A percentile compares a stretch with the other conserved stretches of the same genome.
Evolutionary conservation across 164 flowering plant species (phyloP).

Genomic region (Macadamia tetraphylla): DNA sequence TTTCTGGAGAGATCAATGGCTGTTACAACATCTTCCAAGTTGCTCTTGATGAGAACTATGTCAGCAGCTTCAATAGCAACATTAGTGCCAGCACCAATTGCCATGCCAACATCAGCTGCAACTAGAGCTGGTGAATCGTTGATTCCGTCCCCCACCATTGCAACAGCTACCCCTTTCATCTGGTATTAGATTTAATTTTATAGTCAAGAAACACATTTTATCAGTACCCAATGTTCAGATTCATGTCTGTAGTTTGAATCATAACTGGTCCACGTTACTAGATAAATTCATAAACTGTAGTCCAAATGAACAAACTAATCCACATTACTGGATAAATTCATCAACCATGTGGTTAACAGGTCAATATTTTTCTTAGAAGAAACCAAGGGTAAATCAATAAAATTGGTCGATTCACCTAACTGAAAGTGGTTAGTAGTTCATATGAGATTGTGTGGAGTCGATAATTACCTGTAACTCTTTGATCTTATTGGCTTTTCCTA

Average conservation of each 20-base stretch:
- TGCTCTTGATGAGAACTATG: conserved; percentile 80
- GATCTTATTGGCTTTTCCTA: conserved; percentile 84
- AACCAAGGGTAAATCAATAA: background rate
- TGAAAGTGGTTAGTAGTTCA: background rate
- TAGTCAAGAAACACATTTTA: background rate
- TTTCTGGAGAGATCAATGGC: conserved; percentile 85
- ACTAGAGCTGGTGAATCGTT: conserved; percentile 92
- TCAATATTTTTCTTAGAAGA: background rate
- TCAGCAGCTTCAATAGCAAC: conserved; percentile 97
- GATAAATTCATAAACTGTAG: too few relatives aligned
- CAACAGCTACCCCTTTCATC: conserved; percentile 63
- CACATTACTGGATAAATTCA: background rate
- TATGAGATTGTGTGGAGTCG: background rate
- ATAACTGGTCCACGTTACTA: too few relatives aligned
- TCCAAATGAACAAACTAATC: background rate
- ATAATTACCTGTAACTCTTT: conserved; percentile 70
- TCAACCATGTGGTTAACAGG: background rate
- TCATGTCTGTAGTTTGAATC: background rate
- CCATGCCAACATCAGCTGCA: conserved; percentile 96
- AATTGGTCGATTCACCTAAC: background rate
- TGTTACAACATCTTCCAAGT: conserved; percentile 83
- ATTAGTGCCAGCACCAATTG: conserved; percentile 95
- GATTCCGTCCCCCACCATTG: conserved; percentile 98
- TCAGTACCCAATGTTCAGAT: background rate
- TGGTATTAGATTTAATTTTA: conserved; percentile 20